Base-by-base conservation (phyloP, 257 asterid genomes). In the Fraxinus pennsylvanica region DNA sequence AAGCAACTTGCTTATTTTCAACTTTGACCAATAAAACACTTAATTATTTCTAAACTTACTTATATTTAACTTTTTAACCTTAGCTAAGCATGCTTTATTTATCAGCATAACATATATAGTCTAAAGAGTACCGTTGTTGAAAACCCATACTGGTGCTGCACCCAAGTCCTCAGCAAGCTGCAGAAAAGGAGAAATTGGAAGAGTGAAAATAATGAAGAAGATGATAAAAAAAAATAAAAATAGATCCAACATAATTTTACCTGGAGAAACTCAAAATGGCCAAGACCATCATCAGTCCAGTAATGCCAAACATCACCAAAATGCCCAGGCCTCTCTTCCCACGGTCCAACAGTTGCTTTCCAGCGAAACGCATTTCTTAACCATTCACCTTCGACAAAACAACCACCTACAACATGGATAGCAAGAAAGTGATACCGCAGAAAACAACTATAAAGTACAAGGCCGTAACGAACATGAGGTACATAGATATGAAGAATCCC, bases 141-240 rank as follows among this genome's bases (percentile, higher is more conserved):
- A 96, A 52, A 93, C 99, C 99, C 99, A 93, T 65, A 96, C 81
- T 30, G 98, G 99, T 76, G 80, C 35, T 71, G 98, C 82, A 43
- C 89, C 99, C 82, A 96, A 88, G 90, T 96, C 98, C 86, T 96
- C 98, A 0, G 98, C 97, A 73, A 96, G 99, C 99, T 96, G 94
- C 84, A 82, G 68, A 76, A 63, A 35, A 68, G 73, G 69, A 33
- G 43, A 67, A 68, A 63, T 25, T 22, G 30, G 78, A 75, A 68
- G 19, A 27, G 54, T 61, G 41, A n/a, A 75, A 63, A 32, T 29
- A 36, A 76, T 21, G 70, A 61, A 7, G 19, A 25, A 38, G 67
- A 80, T 27, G 39, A 21, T 21, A 33, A 22, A 69, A 47, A 73
- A 29, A 57, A 21, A 6, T 21, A 29, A 70, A 71, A 76, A 68